A percentile compares a stretch with the other conserved stretches of the same genome.
Evolutionary conservation across 345 rosid species (phyloP).

Genomic region (Eucalyptus tenuipes): DNA sequence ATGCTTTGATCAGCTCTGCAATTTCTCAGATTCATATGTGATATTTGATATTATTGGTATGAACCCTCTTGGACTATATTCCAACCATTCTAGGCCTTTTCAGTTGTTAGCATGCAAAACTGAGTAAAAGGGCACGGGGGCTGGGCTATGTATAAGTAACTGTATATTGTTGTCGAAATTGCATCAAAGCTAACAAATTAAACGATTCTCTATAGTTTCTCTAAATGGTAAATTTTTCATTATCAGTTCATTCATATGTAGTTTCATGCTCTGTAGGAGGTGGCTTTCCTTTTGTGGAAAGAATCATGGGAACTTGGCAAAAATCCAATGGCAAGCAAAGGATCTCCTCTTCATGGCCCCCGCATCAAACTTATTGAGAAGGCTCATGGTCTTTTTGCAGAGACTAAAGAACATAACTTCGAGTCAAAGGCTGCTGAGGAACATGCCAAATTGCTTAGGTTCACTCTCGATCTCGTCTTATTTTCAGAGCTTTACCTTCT

Average conservation of each 20-base stretch:
- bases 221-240: not conserved
- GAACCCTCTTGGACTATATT: not conserved
- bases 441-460: conserved; percentile 91
- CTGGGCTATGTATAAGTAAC: not conserved
- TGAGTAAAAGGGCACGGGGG: not conserved
- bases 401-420: conserved; percentile 85
- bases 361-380: conserved; percentile 86
- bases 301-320: conserved; percentile 91
- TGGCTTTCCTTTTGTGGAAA: conserved; percentile 91
- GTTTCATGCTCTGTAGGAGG: conserved; percentile 41
- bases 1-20: not conserved
- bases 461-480: not conserved
- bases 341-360: conserved; percentile 94
- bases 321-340: conserved; percentile 96
- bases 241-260: not conserved
- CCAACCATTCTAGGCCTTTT: not conserved
- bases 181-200: not conserved
- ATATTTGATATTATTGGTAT: not conserved
- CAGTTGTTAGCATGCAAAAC: not conserved
- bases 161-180: not conserved
- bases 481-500: not conserved
- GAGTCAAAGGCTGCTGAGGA: conserved; percentile 99
- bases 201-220: not conserved
- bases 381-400: conserved; percentile 60
- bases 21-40: not conserved